These are phyloP conservation scores for Manihot esculenta DNA, from an alignment of 441 rosid genomes.

Conservation along the genomic window DNA sequence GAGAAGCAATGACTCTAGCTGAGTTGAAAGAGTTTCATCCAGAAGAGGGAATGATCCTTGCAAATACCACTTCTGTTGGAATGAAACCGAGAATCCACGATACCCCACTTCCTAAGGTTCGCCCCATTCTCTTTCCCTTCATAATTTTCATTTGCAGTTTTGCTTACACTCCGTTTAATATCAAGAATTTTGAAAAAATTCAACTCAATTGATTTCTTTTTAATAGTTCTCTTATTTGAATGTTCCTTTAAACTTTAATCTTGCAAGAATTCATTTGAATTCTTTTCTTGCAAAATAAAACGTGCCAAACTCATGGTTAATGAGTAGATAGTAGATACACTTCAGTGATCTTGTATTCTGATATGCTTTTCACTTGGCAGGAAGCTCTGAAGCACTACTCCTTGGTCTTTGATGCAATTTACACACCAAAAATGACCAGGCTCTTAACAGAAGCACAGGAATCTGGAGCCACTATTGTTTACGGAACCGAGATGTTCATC, in stretches of 20 bases:
- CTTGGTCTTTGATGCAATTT: slow-evolving; percentile 55
- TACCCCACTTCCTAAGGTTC: slow-evolving; percentile 52
- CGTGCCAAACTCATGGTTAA: too few species aligned
- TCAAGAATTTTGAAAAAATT: too few species aligned
- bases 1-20: slow-evolving; percentile 43
- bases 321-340: too few species aligned
- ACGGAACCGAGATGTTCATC: slow-evolving; percentile 54
- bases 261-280: too few species aligned
- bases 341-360: background rate
- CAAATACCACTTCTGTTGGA: slow-evolving; percentile 56
- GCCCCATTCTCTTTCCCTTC: slow-evolving; percentile 11
- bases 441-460: slow-evolving; percentile 55
- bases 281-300: too few species aligned
- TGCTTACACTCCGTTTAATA: too few species aligned
- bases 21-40: slow-evolving; percentile 50
- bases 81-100: slow-evolving; percentile 47
- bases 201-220: too few species aligned
- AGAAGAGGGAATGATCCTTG: slow-evolving; percentile 59
- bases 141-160: too few species aligned
- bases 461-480: slow-evolving; percentile 46
- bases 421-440: slow-evolving; percentile 54
- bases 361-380: slow-evolving; percentile 24
- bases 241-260: too few species aligned
- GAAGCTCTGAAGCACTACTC: slow-evolving; percentile 49
- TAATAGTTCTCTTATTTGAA: too few species aligned